phyloP scores from a whole-genome alignment of 306 rosid genomes.

The Vigna angularis region DNA sequence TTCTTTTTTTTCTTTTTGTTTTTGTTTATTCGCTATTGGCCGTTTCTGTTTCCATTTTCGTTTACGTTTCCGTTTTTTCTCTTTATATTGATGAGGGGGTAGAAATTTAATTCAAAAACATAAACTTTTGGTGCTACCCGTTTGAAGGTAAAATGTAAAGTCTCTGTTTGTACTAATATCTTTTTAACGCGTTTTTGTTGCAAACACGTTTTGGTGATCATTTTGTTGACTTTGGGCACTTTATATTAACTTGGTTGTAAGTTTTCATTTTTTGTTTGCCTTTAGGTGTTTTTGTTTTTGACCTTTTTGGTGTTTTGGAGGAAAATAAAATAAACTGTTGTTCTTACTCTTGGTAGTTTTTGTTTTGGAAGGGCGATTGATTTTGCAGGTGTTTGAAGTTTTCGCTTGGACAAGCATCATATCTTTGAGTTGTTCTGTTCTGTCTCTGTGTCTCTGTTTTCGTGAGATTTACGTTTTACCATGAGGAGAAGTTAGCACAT shows the following conservation, averaged over 20 bases:
- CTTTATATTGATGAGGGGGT: not conserved
- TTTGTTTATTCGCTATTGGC: constrained; percentile 25
- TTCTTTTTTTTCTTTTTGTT: not conserved
- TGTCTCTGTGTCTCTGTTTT: constrained; percentile 48
- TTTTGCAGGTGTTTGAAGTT: constrained; percentile 45
- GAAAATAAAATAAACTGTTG: not conserved
- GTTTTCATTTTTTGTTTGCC: not conserved
- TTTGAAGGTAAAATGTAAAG: constrained; percentile 21
- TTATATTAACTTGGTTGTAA: not conserved
- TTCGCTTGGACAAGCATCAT: constrained; percentile 17
- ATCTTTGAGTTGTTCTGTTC: constrained; percentile 34
- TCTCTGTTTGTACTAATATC: constrained; percentile 32
- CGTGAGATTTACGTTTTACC: constrained; percentile 55
- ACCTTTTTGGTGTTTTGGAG: constrained; percentile 23
- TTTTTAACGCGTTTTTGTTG: constrained; percentile 33
- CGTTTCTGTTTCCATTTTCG: not conserved
- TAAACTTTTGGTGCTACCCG: constrained; percentile 8
- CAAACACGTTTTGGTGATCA: constrained; percentile 5
- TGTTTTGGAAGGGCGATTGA: constrained; percentile 3
- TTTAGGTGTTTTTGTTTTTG: constrained; percentile 1
- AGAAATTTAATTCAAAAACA: not conserved
- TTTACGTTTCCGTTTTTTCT: not conserved
- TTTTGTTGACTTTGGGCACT: not conserved
- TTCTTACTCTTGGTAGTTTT: not conserved
- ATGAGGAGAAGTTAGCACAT: constrained; percentile 43